Evolutionary conservation across 2,329 filamentous ascomycete genomes (phyloP).

Genomic region (Herpotrichia juniperi): DNA sequence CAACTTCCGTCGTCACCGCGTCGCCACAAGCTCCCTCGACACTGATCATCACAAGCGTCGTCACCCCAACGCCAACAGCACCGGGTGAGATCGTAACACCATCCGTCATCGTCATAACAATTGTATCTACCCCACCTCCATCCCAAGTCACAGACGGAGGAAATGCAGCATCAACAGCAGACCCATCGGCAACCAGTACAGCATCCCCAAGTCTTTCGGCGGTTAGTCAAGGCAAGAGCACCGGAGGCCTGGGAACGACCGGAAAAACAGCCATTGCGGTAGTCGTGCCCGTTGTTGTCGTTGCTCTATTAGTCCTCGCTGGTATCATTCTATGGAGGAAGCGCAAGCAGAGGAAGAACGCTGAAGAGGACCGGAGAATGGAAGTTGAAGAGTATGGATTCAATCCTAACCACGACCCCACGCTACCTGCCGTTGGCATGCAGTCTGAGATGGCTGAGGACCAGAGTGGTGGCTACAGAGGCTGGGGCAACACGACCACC

Average conservation of each 20-base stretch:
- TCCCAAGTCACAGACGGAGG: conserved; percentile 8
- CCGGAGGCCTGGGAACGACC: conserved; percentile 60
- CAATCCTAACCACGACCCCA: conserved; percentile 96
- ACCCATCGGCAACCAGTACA: conserved; percentile 11
- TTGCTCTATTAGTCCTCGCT: conserved; percentile 77
- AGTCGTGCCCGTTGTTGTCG: conserved; percentile 87
- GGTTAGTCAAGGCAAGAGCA: conserved; percentile 7
- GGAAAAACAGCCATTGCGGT: conserved; percentile 91
- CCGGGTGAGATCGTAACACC: conserved; percentile 23
- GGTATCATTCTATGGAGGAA: conserved; percentile 87
- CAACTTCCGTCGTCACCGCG: conserved; percentile 28
- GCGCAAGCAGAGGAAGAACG: conserved; percentile 82
- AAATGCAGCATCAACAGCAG: not conserved
- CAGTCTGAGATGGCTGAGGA: conserved; percentile 77
- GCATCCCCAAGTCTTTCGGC: conserved; percentile 15
- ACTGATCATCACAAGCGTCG: conserved; percentile 23
- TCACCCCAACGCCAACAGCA: conserved; percentile 26
- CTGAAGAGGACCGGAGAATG: conserved; percentile 87
- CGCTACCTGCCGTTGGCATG: conserved; percentile 65
- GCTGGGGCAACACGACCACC: conserved; percentile 86
- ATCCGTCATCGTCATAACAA: conserved; percentile 14
- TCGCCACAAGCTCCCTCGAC: conserved; percentile 26
- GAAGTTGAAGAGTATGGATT: conserved; percentile 97
- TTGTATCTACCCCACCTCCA: not conserved
- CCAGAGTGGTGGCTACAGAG: conserved; percentile 77